Percentiles rank a stretch among this genome's conserved stretches.
phyloP scores from a whole-genome alignment of 805 yeast species.

The Saccharomycopsis schoenii region DNA sequence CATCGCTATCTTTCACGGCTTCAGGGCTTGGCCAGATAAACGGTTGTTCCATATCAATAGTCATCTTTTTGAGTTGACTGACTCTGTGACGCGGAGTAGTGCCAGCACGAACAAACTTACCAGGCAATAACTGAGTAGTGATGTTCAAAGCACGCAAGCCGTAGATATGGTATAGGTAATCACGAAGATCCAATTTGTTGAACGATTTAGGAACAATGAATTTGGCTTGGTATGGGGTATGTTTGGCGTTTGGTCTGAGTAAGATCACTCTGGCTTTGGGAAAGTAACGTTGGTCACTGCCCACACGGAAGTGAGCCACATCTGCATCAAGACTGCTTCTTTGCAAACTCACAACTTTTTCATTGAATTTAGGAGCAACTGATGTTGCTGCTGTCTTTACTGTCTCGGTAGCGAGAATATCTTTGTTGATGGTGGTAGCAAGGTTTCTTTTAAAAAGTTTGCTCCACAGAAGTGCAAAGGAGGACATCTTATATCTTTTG shows the following conservation, averaged over 20 bases:
- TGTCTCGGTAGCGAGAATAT: background rate
- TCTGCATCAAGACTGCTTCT: slow-evolving; percentile 49
- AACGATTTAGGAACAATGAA: slow-evolving; percentile 89
- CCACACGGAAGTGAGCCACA: slow-evolving; percentile 73
- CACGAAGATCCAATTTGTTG: slow-evolving; percentile 90
- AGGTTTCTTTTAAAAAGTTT: slow-evolving; percentile 22
- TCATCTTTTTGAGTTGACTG: slow-evolving; percentile 89
- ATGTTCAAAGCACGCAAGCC: slow-evolving; percentile 84
- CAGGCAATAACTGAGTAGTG: slow-evolving; percentile 76
- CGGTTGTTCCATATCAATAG: slow-evolving; percentile 91
- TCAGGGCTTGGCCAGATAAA: slow-evolving; percentile 85
- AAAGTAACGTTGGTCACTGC: slow-evolving; percentile 66
- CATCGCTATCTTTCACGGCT: slow-evolving; percentile 19
- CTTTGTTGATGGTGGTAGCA: slow-evolving; percentile 24
- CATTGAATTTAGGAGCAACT: slow-evolving; percentile 21
- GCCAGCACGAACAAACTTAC: slow-evolving; percentile 48
- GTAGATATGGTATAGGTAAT: slow-evolving; percentile 81
- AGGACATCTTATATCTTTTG: background rate
- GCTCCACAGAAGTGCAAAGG: slow-evolving; percentile 4
- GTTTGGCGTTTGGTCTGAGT: slow-evolving; percentile 88
- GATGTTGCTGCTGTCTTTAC: slow-evolving; percentile 9
- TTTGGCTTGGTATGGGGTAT: slow-evolving; percentile 94
- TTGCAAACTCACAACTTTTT: slow-evolving; percentile 26
- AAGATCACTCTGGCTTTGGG: slow-evolving; percentile 79
- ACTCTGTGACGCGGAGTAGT: slow-evolving; percentile 57